A percentile compares a stretch with the other conserved stretches of the same genome.
These are phyloP conservation scores for Mangifera indica DNA, from an alignment of 345 rosid genomes.

Conservation along the genomic window DNA sequence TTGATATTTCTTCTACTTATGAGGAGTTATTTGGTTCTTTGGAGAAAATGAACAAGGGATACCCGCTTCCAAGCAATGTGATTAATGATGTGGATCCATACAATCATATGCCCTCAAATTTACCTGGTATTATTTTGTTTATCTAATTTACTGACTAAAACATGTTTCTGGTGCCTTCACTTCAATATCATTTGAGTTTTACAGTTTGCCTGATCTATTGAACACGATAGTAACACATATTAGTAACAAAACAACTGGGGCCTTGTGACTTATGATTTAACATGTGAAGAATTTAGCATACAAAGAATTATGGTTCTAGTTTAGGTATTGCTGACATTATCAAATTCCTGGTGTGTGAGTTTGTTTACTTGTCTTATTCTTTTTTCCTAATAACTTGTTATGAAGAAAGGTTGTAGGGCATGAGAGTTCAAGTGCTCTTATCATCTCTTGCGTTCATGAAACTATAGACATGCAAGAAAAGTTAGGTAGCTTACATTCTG, in stretches of 20 bases:
- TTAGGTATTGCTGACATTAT: not conserved
- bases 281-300: not conserved
- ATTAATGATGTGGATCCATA: slow-evolving; percentile 32
- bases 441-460: no score
- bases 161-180: not conserved
- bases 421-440: not conserved
- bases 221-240: not conserved
- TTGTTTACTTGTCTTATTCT: not conserved
- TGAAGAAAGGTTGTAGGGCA: not conserved
- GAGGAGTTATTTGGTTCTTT: slow-evolving; percentile 29
- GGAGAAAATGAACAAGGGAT: slow-evolving; percentile 26
- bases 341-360: not conserved
- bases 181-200: not conserved
- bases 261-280: not conserved
- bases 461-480: no score
- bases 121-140: slow-evolving; percentile 29
- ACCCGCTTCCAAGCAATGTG: slow-evolving; percentile 41
- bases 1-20: slow-evolving; percentile 17
- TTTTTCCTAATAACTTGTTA: not conserved
- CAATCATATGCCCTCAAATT: slow-evolving; percentile 24
- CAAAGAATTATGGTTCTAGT: not conserved
- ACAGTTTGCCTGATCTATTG: not conserved
- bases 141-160: not conserved
- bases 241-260: slow-evolving; percentile 3
- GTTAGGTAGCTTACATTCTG: not conserved